Conservation (phyloP, 75 land plant species). For the Cryptomeria japonica region DNA sequence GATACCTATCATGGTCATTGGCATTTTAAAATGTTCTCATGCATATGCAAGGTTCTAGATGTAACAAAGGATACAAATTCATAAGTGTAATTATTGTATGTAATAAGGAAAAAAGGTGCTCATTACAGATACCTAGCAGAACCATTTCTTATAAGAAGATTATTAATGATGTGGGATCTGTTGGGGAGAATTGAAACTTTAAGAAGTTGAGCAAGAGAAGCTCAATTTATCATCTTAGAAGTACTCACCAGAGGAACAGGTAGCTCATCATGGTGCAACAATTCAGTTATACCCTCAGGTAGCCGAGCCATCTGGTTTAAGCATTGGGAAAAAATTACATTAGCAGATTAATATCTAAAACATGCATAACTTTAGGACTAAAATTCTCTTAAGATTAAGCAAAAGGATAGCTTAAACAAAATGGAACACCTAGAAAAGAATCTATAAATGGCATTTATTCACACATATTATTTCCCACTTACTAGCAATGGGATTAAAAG, state of each 20-base stretch:
- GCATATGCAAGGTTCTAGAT: background rate
- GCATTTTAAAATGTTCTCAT: background rate
- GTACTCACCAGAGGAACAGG: constrained; percentile 78
- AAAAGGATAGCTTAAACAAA: background rate
- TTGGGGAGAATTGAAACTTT: background rate
- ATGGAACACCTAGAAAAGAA: background rate
- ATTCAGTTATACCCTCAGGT: constrained; percentile 90
- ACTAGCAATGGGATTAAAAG: background rate
- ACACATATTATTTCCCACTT: background rate
- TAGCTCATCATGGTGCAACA: constrained; percentile 70
- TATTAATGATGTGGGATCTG: background rate
- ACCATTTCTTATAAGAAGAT: background rate
- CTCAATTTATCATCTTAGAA: background rate
- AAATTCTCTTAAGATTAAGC: background rate
- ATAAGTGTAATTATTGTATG: background rate
- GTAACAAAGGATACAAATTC: background rate
- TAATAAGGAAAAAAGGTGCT: background rate
- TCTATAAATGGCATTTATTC: background rate
- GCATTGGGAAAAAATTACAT: background rate
- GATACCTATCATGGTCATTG: background rate
- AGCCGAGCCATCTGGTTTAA: constrained; percentile 79
- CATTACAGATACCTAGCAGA: background rate
- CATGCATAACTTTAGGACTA: background rate
- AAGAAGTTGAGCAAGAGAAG: background rate
- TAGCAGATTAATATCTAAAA: background rate